These are phyloP conservation scores for Hirsutella minnesotensis DNA, from an alignment of 2,329 filamentous ascomycete species.

Conservation along the genomic window DNA sequence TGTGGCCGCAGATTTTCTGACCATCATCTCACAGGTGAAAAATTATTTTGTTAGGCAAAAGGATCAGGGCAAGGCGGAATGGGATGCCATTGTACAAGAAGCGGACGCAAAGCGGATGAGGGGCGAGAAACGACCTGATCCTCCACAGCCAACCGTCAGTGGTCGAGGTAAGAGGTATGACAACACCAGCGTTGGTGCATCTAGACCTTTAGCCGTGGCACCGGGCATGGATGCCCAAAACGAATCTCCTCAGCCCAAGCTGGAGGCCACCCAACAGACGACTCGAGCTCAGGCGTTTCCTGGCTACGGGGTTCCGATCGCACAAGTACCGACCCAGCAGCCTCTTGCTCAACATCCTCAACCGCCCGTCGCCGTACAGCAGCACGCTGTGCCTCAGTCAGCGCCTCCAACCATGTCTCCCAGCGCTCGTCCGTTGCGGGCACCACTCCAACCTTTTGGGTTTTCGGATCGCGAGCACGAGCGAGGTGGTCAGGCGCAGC, in stretches of 20 bases:
- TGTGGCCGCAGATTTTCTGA: slow-evolving; percentile 5
- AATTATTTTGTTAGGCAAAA: slow-evolving; percentile 56
- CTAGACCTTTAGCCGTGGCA: slow-evolving; percentile 35
- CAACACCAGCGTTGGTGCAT: slow-evolving; percentile 19
- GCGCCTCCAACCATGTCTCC: slow-evolving; percentile 36
- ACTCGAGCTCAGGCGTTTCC: slow-evolving; percentile 25
- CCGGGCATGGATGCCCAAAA: slow-evolving; percentile 29
- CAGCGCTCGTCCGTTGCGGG: slow-evolving; percentile 27
- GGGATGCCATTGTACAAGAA: slow-evolving; percentile 46
- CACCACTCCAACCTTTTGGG: slow-evolving; percentile 28
- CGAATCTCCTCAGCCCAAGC: slow-evolving; percentile 33
- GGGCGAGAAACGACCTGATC: slow-evolving; percentile 47
- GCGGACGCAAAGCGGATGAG: slow-evolving; percentile 43
- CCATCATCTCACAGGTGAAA: slow-evolving; percentile 38
- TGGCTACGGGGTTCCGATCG: slow-evolving; percentile 34
- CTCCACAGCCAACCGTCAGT: slow-evolving; percentile 41
- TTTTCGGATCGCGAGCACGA: slow-evolving; percentile 33
- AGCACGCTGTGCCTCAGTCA: slow-evolving; percentile 23
- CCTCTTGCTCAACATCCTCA: slow-evolving; percentile 10
- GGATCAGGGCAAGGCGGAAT: slow-evolving; percentile 45
- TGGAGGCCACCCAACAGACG: slow-evolving; percentile 24
- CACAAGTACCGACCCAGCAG: slow-evolving; percentile 24
- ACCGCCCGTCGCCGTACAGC: slow-evolving; percentile 18
- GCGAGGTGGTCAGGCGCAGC: slow-evolving; percentile 5
- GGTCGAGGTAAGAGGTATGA: slow-evolving; percentile 39